A percentile compares a stretch with the other conserved stretches of the same genome.
Conservation (phyloP, 495 filamentous ascomycete genomes). For the Corynascus novoguineensis region DNA sequence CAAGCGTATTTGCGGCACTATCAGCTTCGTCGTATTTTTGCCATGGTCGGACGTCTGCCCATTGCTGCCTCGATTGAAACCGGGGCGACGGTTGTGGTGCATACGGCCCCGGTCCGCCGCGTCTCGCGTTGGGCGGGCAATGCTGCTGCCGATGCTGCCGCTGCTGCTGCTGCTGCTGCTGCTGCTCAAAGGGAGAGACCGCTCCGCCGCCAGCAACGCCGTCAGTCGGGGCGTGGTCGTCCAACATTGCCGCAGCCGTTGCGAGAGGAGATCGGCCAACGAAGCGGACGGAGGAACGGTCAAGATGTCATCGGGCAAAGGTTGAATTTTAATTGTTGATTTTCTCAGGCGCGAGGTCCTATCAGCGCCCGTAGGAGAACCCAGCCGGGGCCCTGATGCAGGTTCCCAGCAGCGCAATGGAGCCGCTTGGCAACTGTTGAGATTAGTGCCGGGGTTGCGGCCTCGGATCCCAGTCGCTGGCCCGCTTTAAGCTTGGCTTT, state of each 20-base stretch:
- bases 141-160: no score
- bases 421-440: slow-evolving; percentile 14
- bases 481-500: neutral
- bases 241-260: slow-evolving; percentile 13
- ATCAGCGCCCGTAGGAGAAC: slow-evolving; percentile 23
- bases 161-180: no score
- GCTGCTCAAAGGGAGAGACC: slow-evolving; percentile 9
- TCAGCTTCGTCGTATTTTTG: slow-evolving; percentile 26
- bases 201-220: slow-evolving; percentile 17
- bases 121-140: slow-evolving; percentile 11
- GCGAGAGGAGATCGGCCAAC: slow-evolving; percentile 9
- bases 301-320: slow-evolving; percentile 15
- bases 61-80: slow-evolving; percentile 18
- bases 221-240: slow-evolving; percentile 7
- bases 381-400: slow-evolving; percentile 16
- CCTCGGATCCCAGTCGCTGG: slow-evolving; percentile 20
- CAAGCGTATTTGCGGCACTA: slow-evolving; percentile 20
- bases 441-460: slow-evolving; percentile 19
- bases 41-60: slow-evolving; percentile 27
- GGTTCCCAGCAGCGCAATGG: slow-evolving; percentile 20
- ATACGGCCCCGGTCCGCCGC: slow-evolving; percentile 17
- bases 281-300: slow-evolving; percentile 9
- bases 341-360: slow-evolving; percentile 16
- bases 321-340: slow-evolving; percentile 22
- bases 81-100: slow-evolving; percentile 16